A percentile compares a stretch with the other conserved stretches of the same genome.
Evolutionary conservation across 2,329 filamentous ascomycete species (phyloP).

Genomic region (Aspergillus floridensis): DNA sequence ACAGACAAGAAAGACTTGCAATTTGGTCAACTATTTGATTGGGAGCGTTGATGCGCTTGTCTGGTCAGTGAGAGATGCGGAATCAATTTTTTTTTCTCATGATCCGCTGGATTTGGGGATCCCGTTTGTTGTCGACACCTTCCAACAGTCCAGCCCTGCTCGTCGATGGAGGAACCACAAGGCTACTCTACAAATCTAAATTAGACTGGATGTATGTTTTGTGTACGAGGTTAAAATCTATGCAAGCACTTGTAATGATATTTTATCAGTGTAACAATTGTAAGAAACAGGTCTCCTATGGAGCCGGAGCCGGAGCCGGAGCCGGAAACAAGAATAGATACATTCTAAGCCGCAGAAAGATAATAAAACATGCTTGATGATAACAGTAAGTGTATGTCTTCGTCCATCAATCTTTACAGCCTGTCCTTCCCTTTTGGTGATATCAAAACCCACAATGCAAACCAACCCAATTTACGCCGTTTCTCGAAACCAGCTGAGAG

Average conservation of each 20-base stretch:
- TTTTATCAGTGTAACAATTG: background rate
- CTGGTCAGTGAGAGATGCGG: background rate
- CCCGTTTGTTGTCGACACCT: background rate
- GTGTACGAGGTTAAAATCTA: no score
- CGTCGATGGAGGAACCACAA: background rate
- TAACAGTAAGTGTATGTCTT: background rate
- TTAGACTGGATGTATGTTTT: no score
- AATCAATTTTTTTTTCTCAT: background rate
- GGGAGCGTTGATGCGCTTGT: background rate
- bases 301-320: background rate
- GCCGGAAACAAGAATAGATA: background rate
- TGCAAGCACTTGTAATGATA: background rate
- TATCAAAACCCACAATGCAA: constrained; percentile 11
- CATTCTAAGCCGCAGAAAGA: constrained; percentile 10
- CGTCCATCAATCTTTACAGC: constrained; percentile 2
- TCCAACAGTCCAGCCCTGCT: background rate
- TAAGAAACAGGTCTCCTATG: background rate
- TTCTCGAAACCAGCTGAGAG: constrained; percentile 16
- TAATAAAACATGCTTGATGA: background rate
- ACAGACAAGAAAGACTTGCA: background rate
- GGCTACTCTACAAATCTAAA: no score
- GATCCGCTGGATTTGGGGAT: background rate
- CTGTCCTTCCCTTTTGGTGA: constrained; percentile 3
- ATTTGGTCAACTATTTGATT: background rate
- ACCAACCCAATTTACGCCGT: constrained; percentile 28